These are phyloP conservation scores for Aspergillus asperescens DNA, from an alignment of 495 filamentous ascomycete species.

Conservation along the genomic window DNA sequence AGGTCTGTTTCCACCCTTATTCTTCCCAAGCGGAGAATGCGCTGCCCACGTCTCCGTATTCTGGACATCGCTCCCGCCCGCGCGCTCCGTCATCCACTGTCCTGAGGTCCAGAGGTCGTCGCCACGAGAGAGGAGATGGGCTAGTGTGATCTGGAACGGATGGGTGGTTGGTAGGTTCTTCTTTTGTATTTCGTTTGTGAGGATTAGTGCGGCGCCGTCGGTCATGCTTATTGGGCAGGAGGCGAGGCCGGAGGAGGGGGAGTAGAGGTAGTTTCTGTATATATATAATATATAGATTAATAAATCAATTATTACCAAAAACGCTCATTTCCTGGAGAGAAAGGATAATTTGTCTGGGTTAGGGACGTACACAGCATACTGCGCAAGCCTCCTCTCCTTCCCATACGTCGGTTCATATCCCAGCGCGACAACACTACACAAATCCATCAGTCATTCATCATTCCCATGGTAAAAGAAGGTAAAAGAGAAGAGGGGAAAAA, in stretches of 20 bases:
- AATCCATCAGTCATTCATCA: not conserved
- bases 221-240: conserved; percentile 67
- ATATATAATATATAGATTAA: too few species aligned
- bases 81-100: conserved; percentile 85
- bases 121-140: conserved; percentile 46
- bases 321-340: too few species aligned
- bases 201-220: conserved; percentile 62
- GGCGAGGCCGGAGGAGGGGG: conserved; percentile 54
- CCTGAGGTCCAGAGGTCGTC: conserved; percentile 69
- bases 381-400: conserved; percentile 35
- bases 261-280: conserved; percentile 59
- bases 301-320: too few species aligned
- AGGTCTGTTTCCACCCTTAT: too few species aligned
- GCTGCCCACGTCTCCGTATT: conserved; percentile 63
- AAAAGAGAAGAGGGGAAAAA: not conserved
- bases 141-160: conserved; percentile 49
- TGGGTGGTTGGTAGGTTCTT: conserved; percentile 18
- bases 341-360: too few species aligned
- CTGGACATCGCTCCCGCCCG: conserved; percentile 68
- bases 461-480: not conserved
- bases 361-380: conserved; percentile 29
- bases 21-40: conserved; percentile 26
- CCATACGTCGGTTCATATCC: conserved; percentile 33
- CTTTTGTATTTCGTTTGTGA: conserved; percentile 45
- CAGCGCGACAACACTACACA: conserved; percentile 37